phyloP scores from a whole-genome alignment of 2,329 filamentous ascomycete genomes.

The Neofusicoccum cordaticola region DNA sequence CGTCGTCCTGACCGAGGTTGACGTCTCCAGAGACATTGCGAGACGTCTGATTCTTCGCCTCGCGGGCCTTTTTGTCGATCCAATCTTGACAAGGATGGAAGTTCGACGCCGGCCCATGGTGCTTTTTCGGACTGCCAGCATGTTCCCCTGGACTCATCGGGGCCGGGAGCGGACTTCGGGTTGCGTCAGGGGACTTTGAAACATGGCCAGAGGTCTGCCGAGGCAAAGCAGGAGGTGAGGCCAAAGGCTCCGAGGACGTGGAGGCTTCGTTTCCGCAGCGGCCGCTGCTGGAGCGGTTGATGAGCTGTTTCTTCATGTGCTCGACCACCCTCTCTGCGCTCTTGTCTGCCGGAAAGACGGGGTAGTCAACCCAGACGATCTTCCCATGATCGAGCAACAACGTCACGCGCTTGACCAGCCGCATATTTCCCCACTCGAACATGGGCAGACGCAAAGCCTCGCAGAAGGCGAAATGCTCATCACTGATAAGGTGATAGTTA shows the following conservation, averaged over 20 bases:
- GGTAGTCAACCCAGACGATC: slow-evolving; percentile 43
- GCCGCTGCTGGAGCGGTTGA: background rate
- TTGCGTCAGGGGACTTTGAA: no score
- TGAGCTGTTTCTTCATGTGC: slow-evolving; percentile 21
- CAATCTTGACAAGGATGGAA: background rate
- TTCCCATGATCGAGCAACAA: slow-evolving; percentile 40
- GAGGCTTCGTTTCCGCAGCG: background rate
- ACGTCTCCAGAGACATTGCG: background rate
- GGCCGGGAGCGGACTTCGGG: no score
- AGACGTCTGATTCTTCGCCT: background rate
- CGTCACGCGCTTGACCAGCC: slow-evolving; percentile 38
- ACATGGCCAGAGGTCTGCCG: no score
- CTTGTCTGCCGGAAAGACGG: slow-evolving; percentile 42
- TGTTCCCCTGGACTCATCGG: no score
- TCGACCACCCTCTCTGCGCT: slow-evolving; percentile 39
- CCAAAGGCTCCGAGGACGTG: background rate
- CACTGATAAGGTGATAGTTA: slow-evolving; percentile 42
- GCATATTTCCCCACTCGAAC: slow-evolving; percentile 39
- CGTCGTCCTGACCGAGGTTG: background rate
- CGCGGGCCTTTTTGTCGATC: background rate
- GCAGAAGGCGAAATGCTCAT: slow-evolving; percentile 37
- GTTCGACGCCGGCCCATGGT: background rate
- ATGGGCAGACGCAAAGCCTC: slow-evolving; percentile 36
- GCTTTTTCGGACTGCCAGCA: background rate
- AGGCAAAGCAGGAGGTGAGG: background rate